These are phyloP conservation scores for Pseudoperonospora humuli DNA, from an alignment of 352 stramenopile species.

Conservation along the genomic window DNA sequence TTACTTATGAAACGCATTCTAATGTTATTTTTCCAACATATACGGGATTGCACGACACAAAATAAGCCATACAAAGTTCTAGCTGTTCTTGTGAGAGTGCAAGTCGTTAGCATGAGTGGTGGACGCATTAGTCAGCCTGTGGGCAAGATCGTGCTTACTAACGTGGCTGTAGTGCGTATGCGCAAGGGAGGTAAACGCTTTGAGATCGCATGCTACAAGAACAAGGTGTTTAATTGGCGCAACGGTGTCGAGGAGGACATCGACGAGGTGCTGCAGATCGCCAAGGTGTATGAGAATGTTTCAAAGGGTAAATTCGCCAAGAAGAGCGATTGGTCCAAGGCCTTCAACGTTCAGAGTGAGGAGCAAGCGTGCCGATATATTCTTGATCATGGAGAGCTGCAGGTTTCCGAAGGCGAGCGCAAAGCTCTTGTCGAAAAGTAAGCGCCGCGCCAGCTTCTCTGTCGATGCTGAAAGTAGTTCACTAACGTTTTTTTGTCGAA, in stretches of 20 bases:
- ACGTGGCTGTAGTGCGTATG: constrained; percentile 95
- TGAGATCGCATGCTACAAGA: constrained; percentile 98
- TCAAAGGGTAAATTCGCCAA: constrained; percentile 95
- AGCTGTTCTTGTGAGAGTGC: no score
- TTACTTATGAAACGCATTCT: no score
- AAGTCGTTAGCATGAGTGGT: constrained; percentile 52
- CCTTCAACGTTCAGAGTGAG: constrained; percentile 90
- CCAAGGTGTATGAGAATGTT: constrained; percentile 97
- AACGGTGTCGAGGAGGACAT: constrained; percentile 97
- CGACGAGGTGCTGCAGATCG: constrained; percentile 97
- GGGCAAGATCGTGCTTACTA: constrained; percentile 90
- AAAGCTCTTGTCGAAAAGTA: constrained; percentile 88
- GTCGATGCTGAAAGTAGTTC: background rate
- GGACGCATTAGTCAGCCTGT: constrained; percentile 74
- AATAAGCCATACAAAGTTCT: no score
- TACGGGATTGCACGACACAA: no score
- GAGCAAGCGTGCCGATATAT: constrained; percentile 90
- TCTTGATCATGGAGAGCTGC: constrained; percentile 94
- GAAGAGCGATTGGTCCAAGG: constrained; percentile 89
- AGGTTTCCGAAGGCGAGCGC: constrained; percentile 95
- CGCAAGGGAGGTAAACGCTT: constrained; percentile 95
- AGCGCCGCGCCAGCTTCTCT: background rate
- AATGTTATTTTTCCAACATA: no score
- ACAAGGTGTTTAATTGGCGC: constrained; percentile 98
- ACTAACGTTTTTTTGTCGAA: constrained; percentile 2